phyloP scores from a whole-genome alignment of 1,139 yeast genomes.

The Williopsis jadinii region DNA sequence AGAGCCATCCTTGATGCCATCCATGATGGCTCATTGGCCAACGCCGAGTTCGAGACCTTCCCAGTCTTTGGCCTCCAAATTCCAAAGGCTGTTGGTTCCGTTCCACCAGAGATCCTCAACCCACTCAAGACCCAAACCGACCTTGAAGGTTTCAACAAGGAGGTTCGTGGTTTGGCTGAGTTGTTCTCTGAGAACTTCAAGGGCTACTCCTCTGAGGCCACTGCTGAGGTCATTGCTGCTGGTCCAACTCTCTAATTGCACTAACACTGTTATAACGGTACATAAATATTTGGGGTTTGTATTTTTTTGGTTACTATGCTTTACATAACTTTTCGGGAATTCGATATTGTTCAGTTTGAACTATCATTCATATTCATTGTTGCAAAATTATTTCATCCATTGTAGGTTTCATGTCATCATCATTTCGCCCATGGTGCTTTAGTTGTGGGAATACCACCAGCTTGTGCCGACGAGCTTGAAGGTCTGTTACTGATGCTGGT shows the following conservation, averaged over 20 bases:
- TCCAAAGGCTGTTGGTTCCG: slow-evolving; percentile 77
- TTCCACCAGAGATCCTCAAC: slow-evolving; percentile 79
- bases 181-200: slow-evolving; percentile 82
- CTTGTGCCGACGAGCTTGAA: background rate
- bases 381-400: too few species aligned
- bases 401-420: background rate
- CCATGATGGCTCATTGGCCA: slow-evolving; percentile 81
- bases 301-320: too few species aligned
- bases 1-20: slow-evolving; percentile 94
- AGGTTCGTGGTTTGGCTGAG: slow-evolving; percentile 67
- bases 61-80: slow-evolving; percentile 84
- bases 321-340: too few species aligned
- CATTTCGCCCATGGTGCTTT: slow-evolving; percentile 17
- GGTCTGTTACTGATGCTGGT: background rate
- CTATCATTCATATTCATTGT: too few species aligned
- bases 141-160: slow-evolving; percentile 54
- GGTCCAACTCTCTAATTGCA: slow-evolving; percentile 49
- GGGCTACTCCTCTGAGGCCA: slow-evolving; percentile 78
- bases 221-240: slow-evolving; percentile 84
- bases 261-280: too few species aligned
- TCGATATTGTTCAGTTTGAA: too few species aligned
- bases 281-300: too few species aligned
- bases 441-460: slow-evolving; percentile 3
- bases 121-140: slow-evolving; percentile 75
- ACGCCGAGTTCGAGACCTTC: slow-evolving; percentile 76